Base-by-base conservation (phyloP, 1,284 basidiomycete genomes). In the Gastroboletus turbinatus region DNA sequence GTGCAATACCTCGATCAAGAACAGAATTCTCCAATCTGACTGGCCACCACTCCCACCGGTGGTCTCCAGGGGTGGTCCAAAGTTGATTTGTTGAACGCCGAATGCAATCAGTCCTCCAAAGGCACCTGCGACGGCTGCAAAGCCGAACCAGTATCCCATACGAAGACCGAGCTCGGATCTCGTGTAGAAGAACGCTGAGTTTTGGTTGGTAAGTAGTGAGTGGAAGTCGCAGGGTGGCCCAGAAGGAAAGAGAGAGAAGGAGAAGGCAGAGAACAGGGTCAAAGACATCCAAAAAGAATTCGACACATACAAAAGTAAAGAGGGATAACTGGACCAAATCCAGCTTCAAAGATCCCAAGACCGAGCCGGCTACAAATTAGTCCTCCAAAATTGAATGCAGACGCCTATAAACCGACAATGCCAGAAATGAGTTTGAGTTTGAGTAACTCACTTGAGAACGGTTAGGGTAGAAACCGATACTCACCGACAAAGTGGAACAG, bases 91-190 rank as follows among this genome's bases (percentile, higher is more conserved):
- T 64, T 88, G 83, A 13, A 90, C 75, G 1, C 87, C 88, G 60
- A 86, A 91, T 1, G 88, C 88, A 40, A 91, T 81, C 25, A 90
- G 72, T 19, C 89, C 88, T n/a, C 88, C 87, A 56, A 91, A 90
- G 2, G 89, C 88, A 32, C 88, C 89, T 19, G 89, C 87, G 5
- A 90, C 82, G 4, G 88, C 87, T 4, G 88, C 89, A 64, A 90
- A 90, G 17, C 86, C 87, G 60, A 90, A 89, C 86, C 87, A 91
- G 63, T 87, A 83, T 1, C 86, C 88, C 79, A 91, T 81, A 68
- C 88, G 80, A 53, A 87, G 71, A 32, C 88, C 89, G 63, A 90
- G 79, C 66, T 91, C 88, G 10, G 77, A 62, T 60, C 82, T 85
- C 0, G 88, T 90, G 64, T 91, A 91, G 65, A 85, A 91, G 57